Conservation (phyloP, 2,329 filamentous ascomycete genomes). For the Penicillium sp. region DNA sequence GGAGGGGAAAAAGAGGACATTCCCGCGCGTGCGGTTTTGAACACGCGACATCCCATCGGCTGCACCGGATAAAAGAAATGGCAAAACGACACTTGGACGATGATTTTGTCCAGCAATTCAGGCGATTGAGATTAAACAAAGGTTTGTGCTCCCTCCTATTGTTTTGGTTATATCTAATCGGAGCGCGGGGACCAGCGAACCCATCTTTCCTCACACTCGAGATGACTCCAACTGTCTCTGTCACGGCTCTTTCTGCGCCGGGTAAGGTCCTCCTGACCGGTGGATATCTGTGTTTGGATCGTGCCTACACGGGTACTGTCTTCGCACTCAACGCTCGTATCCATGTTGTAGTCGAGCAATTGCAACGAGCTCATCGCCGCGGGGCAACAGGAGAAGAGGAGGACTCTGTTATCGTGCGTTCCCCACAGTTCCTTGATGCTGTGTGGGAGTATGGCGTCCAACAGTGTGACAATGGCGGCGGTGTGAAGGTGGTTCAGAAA, state of each 20-base stretch:
- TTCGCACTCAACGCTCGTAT: constrained; percentile 67
- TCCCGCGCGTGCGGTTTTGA: too few relatives aligned
- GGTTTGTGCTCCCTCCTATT: background rate
- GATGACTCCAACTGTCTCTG: constrained; percentile 25
- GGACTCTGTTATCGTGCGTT: constrained; percentile 78
- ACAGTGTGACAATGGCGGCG: constrained; percentile 69
- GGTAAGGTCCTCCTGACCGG: constrained; percentile 95
- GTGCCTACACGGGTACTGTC: constrained; percentile 74
- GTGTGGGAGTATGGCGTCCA: constrained; percentile 86
- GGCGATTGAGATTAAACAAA: too few relatives aligned
- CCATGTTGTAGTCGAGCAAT: constrained; percentile 59
- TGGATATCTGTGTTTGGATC: constrained; percentile 92
- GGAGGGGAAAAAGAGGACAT: background rate
- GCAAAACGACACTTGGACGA: too few relatives aligned
- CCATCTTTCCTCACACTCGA: background rate
- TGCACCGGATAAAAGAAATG: background rate
- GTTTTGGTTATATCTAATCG: background rate
- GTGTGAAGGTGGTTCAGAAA: constrained; percentile 74
- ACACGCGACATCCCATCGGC: too few relatives aligned
- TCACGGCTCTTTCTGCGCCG: constrained; percentile 76
- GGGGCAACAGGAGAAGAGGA: constrained; percentile 48
- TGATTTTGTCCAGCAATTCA: too few relatives aligned
- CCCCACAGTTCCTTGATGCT: constrained; percentile 86
- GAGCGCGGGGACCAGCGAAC: background rate
- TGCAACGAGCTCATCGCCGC: constrained; percentile 41